Evolutionary conservation across 495 filamentous ascomycete genomes (phyloP), one percentile per base, ranked within the genome.

Genomic region (Penicillium turbatum): DNA sequence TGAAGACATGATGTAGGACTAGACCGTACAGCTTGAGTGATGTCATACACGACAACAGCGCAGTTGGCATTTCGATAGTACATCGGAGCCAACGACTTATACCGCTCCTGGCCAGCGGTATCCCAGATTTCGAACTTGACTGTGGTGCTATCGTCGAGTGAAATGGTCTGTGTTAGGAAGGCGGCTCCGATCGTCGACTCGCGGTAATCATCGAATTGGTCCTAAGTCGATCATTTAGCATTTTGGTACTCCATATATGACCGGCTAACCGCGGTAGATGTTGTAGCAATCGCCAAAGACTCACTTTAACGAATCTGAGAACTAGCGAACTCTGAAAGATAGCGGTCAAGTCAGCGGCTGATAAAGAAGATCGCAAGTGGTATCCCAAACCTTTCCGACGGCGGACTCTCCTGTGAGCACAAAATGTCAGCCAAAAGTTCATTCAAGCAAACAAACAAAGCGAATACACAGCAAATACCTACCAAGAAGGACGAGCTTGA

Each of bases 111-210:
- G 50, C 93, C 93, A 41, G 93, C 93, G 16, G 93, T 98, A 74
- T 98, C 93, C 93, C 93, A 98, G 66, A 98, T 98, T 77, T 98
- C 93, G 66, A 98, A 98, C 77, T 98, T 98, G 70, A 98, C 92
- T 37, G 93, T 98, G 55, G 93, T 97, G 68, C 82, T 90, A 67
- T 97, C 93, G 73, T 97, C 93, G 67, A 97, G 84, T 53, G 92
- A 88, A 66, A 97, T 97, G 45, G 93, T 97, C 73, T 98, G 93
- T 65, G 93, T 98, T 59, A 98, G 80, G 83, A 98, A 98, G 57
- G 93, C 93, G 55, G 93, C 93, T 73, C 93, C 93, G 77, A 98
- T 98, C 39, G 93, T 98, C 36, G 91, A 96, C 82, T 98, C 93
- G 72, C 93, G 83, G 77, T 97, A 98, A 69, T 95, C 93, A 78